Conservation (phyloP, 1,284 basidiomycete genomes). For the Coniferiporia weirii region DNA sequence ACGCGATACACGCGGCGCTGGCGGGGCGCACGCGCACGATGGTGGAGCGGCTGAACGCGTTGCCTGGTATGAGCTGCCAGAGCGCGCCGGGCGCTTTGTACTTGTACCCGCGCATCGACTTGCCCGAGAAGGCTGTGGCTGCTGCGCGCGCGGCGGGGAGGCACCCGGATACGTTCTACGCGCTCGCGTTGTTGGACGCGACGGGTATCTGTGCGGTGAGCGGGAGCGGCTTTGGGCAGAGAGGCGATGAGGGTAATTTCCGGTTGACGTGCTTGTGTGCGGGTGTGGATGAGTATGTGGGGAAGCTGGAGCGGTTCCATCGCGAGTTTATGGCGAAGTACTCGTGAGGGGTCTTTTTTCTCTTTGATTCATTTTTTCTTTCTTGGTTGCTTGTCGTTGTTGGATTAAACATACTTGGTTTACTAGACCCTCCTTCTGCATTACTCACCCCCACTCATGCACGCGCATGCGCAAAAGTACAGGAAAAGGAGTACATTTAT, state of each 20-base stretch:
- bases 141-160: constrained; percentile 71
- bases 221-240: constrained; percentile 90
- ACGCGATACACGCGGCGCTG: constrained; percentile 71
- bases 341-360: constrained; percentile 11
- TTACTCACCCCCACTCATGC: not conserved
- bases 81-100: constrained; percentile 88
- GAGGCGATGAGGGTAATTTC: constrained; percentile 82
- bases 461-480: not conserved
- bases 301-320: constrained; percentile 84
- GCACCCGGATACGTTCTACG: constrained; percentile 84
- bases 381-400: not conserved
- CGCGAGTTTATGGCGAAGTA: constrained; percentile 71
- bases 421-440: not conserved
- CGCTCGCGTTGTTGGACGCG: constrained; percentile 75
- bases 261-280: constrained; percentile 85
- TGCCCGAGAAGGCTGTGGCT: constrained; percentile 67
- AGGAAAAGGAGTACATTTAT: not conserved
- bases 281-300: constrained; percentile 86
- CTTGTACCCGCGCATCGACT: constrained; percentile 73
- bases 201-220: constrained; percentile 94
- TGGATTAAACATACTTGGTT: not conserved
- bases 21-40: constrained; percentile 68
- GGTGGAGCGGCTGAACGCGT: constrained; percentile 68
- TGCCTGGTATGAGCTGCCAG: constrained; percentile 83
- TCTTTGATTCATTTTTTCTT: not conserved